A percentile compares a stretch with the other conserved stretches of the same genome.
Evolutionary conservation across 441 rosid genomes (phyloP).

Genomic region (Erysimum cheiri): DNA sequence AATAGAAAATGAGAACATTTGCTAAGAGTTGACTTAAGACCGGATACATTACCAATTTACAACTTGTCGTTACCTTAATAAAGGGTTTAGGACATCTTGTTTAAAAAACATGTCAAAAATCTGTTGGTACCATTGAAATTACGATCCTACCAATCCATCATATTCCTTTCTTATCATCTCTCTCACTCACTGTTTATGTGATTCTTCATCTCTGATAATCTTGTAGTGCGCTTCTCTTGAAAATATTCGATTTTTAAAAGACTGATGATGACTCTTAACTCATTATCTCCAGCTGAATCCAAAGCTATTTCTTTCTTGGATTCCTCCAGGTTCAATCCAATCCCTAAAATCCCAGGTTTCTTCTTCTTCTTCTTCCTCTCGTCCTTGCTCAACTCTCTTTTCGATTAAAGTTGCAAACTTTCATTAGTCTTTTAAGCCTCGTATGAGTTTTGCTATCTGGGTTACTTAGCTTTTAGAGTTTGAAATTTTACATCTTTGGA

Average conservation of each 20-base stretch:
- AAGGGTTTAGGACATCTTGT: too few relatives aligned
- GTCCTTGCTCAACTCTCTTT: conserved; percentile 1
- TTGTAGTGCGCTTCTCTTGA: conserved; percentile 23
- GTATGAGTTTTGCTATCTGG: conserved; percentile 8
- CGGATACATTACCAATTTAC: neutral
- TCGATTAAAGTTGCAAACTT: conserved; percentile 1
- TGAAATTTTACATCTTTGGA: conserved; percentile 27
- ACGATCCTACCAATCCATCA: conserved; percentile 20
- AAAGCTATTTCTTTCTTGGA: conserved; percentile 66
- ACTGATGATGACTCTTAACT: conserved; percentile 67
- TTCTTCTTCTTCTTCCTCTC: neutral
- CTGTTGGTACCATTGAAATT: conserved; percentile 31
- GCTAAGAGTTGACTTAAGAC: neutral
- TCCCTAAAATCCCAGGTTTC: conserved; percentile 63
- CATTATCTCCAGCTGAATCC: conserved; percentile 62
- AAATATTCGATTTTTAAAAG: conserved; percentile 30
- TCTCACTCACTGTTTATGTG: conserved; percentile 25
- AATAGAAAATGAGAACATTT: neutral
- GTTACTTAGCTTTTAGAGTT: neutral
- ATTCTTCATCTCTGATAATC: conserved; percentile 27
- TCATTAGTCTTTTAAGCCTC: neutral
- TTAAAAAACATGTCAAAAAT: neutral
- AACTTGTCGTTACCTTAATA: conserved; percentile 2
- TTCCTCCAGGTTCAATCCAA: conserved; percentile 50
- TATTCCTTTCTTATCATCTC: conserved; percentile 32